Conservation (phyloP, 1,284 basidiomycete genomes). For the Apiotrichum gracile region DNA sequence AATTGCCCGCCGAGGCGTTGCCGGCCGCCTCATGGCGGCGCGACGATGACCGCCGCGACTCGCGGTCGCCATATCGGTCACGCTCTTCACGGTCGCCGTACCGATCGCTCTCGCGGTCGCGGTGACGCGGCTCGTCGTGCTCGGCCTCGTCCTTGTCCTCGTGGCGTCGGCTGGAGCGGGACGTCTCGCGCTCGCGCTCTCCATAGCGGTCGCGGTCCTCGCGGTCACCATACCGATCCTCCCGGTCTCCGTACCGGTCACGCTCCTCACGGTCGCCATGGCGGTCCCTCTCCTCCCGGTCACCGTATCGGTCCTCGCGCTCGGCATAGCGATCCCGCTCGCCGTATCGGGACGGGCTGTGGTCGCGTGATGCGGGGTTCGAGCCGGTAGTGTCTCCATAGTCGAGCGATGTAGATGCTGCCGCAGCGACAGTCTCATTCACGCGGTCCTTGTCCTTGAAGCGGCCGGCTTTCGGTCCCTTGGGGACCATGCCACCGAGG, state of each 20-base stretch:
- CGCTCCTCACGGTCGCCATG: slow-evolving; percentile 1
- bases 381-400: slow-evolving; percentile 27
- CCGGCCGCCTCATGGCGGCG: not conserved
- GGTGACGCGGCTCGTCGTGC: slow-evolving; percentile 5
- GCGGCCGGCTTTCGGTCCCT: slow-evolving; percentile 36
- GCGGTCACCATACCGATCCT: slow-evolving; percentile 7
- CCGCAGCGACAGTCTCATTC: slow-evolving; percentile 20
- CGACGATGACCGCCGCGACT: not conserved
- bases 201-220: slow-evolving; percentile 1
- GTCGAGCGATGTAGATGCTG: slow-evolving; percentile 24
- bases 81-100: slow-evolving; percentile 4
- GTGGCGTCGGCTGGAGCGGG: slow-evolving; percentile 8
- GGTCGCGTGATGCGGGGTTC: slow-evolving; percentile 11
- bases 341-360: slow-evolving; percentile 1
- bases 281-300: slow-evolving; percentile 3
- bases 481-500: slow-evolving; percentile 19
- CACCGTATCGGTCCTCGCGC: slow-evolving; percentile 6
- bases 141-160: slow-evolving; percentile 8
- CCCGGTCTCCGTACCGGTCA: not conserved
- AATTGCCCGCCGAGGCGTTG: not conserved
- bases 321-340: not conserved
- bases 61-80: slow-evolving; percentile 8
- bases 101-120: slow-evolving; percentile 4
- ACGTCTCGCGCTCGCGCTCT: slow-evolving; percentile 3
- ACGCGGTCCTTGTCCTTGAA: slow-evolving; percentile 44